Conservation (phyloP, 2,329 filamentous ascomycete species). For the Xylaria sp. region DNA sequence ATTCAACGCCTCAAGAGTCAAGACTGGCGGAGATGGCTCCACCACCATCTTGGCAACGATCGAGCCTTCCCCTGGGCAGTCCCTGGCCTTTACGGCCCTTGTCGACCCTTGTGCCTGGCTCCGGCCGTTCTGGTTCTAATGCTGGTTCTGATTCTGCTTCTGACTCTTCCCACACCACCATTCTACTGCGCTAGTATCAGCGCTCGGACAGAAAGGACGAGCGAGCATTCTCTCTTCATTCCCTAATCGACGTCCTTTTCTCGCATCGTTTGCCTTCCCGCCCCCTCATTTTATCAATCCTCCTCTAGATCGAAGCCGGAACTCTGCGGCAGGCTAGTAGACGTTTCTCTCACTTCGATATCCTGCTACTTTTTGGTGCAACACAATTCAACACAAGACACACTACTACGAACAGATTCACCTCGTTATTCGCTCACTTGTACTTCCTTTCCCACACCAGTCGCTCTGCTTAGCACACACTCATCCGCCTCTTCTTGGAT, state of each 20-base stretch:
- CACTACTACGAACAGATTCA: background rate
- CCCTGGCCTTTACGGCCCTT: background rate
- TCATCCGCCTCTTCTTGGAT: background rate
- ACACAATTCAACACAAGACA: background rate
- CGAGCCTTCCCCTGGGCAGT: constrained; percentile 9
- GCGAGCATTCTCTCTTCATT: constrained; percentile 11
- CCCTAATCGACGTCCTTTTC: background rate
- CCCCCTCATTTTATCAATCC: constrained; percentile 12
- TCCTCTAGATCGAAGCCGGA: background rate
- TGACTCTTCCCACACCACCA: background rate
- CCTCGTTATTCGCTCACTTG: constrained; percentile 8
- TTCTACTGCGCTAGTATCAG: background rate
- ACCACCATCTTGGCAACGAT: constrained; percentile 9
- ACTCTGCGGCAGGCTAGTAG: constrained; percentile 30
- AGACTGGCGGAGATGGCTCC: background rate
- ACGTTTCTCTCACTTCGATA: constrained; percentile 25
- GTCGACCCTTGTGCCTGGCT: background rate
- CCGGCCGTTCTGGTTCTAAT: constrained; percentile 10
- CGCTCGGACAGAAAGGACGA: constrained; percentile 17
- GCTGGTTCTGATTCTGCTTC: background rate
- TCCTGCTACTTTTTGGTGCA: background rate
- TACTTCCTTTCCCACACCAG: background rate
- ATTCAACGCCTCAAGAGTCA: background rate
- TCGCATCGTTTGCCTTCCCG: background rate
- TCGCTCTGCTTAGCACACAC: background rate